Percentiles rank a stretch among this genome's conserved stretches.
Evolutionary conservation across 2,329 filamentous ascomycete species (phyloP).

Genomic region (Sporothrix phasma): DNA sequence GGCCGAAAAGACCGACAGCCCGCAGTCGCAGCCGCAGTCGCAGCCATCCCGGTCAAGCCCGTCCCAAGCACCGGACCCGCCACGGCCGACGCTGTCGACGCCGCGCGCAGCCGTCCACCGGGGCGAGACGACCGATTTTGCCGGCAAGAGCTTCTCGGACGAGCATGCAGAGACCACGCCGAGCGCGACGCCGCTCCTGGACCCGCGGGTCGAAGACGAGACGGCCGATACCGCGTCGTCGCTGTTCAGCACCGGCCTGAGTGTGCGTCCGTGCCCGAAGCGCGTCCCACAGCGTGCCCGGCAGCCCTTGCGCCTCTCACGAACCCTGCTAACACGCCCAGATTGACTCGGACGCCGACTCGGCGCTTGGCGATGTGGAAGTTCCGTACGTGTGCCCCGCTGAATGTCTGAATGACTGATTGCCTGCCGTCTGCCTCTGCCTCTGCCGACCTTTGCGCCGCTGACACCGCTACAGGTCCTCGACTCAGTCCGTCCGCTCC

Average conservation of each 20-base stretch:
- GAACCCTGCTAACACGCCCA: not conserved
- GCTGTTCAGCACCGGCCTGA: conserved; percentile 17
- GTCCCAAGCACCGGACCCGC: not conserved
- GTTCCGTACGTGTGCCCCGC: conserved; percentile 6
- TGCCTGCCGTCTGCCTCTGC: no score
- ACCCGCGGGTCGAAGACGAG: not conserved
- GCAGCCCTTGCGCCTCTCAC: no score
- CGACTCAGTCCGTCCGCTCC: conserved; percentile 15
- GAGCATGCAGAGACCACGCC: not conserved
- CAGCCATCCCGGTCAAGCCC: no score
- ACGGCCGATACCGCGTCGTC: conserved; percentile 11
- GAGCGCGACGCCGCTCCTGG: not conserved
- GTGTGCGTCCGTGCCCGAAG: conserved; percentile 4
- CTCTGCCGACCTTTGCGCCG: no score
- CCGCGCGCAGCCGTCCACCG: not conserved
- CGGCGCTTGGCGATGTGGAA: conserved; percentile 12
- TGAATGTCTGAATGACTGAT: no score
- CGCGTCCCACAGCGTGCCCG: no score
- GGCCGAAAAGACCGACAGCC: no score
- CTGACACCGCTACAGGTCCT: conserved; percentile 1
- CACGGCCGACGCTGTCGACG: not conserved
- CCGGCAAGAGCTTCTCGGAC: not conserved
- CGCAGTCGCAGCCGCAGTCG: no score
- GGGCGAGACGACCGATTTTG: not conserved
- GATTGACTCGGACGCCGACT: conserved; percentile 15